Evolutionary conservation across 495 filamentous ascomycete genomes (phyloP), one percentile per base, ranked within the genome.

Genomic region (Aspergillus sclerotioniger): DNA sequence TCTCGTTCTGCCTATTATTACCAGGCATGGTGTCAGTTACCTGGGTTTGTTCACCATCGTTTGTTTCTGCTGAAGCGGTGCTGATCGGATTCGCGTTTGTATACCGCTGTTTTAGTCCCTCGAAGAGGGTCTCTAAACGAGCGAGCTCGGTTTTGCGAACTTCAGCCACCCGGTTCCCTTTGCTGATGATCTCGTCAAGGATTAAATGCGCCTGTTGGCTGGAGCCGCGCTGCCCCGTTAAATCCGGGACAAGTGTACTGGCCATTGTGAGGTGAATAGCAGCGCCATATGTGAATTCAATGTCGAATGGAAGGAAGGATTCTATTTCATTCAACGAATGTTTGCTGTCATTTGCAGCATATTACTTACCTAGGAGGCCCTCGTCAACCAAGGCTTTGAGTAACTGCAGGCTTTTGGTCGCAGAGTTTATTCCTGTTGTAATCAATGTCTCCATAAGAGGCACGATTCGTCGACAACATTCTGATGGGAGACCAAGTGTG

Each of bases 301-400:
- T 60, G 10, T 76, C 68, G 50, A 71, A 76, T 3, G 71, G 68
- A 8, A 76, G 62, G 55, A 76, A 76, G 17, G 62, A 61, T 58
- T 76, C 73, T 74, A 2, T 21, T 47, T 25, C 19, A n/a, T 20
- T 17, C 10, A 31, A 43, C 21, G 25, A 10, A n/a, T 31, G 28
- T 45, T 1, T 0, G 21, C 29, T 43, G 25, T 39, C 19, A 19
- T 33, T 17, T 4, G n/a, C 12, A 16, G 54, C 47, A 41, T 35
- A 16, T 29, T 25, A 53, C 60, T 25, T 62, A 74, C 72, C 71
- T 12, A 76, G 64, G 45, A 72, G 64, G 46, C 67, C 63, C 33
- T 71, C 61, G 10, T 64, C 67, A 45, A 70, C 62, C 7, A 39
- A 32, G 35, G 16, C 33, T 6, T 37, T 16, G 0, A 76, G 56